Percentiles rank a stretch among this genome's conserved stretches.
These are phyloP conservation scores for Neurospora sublineolata DNA, from an alignment of 495 filamentous ascomycete genomes.

Conservation along the genomic window DNA sequence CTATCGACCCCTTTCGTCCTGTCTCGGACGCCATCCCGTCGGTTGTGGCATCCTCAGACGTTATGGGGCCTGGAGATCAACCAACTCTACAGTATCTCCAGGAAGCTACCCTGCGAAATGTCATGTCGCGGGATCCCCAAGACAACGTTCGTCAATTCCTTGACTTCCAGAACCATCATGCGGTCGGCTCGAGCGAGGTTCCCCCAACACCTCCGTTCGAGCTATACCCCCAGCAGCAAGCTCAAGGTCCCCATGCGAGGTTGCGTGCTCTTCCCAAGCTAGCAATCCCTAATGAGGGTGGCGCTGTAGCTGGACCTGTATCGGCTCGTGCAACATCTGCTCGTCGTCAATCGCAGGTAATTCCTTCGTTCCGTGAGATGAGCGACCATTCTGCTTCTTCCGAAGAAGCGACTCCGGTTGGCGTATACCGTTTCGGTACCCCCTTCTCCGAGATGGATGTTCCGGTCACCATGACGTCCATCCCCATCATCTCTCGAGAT, in stretches of 20 bases:
- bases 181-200: slow-evolving; percentile 39
- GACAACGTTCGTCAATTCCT: slow-evolving; percentile 88
- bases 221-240: slow-evolving; percentile 23
- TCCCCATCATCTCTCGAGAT: slow-evolving; percentile 59
- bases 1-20: slow-evolving; percentile 41
- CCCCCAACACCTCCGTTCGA: slow-evolving; percentile 46
- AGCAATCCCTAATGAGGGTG: slow-evolving; percentile 33
- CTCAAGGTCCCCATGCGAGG: slow-evolving; percentile 34
- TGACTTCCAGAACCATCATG: slow-evolving; percentile 55
- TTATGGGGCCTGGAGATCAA: slow-evolving; percentile 55
- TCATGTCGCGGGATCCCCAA: slow-evolving; percentile 67
- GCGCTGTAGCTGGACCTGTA: slow-evolving; percentile 12
- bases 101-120: slow-evolving; percentile 52
- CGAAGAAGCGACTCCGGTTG: slow-evolving; percentile 38
- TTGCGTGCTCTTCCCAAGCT: slow-evolving; percentile 48
- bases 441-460: slow-evolving; percentile 84
- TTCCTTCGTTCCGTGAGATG: slow-evolving; percentile 42
- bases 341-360: slow-evolving; percentile 20
- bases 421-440: slow-evolving; percentile 60
- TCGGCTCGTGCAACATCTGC: slow-evolving; percentile 10
- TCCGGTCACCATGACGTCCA: slow-evolving; percentile 63
- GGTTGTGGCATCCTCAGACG: slow-evolving; percentile 80
- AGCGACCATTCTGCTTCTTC: slow-evolving; percentile 33
- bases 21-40: slow-evolving; percentile 60
- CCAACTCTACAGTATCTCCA: slow-evolving; percentile 56